Conservation (phyloP, 2,329 filamentous ascomycete species). For the Sphaceloma murrayae region DNA sequence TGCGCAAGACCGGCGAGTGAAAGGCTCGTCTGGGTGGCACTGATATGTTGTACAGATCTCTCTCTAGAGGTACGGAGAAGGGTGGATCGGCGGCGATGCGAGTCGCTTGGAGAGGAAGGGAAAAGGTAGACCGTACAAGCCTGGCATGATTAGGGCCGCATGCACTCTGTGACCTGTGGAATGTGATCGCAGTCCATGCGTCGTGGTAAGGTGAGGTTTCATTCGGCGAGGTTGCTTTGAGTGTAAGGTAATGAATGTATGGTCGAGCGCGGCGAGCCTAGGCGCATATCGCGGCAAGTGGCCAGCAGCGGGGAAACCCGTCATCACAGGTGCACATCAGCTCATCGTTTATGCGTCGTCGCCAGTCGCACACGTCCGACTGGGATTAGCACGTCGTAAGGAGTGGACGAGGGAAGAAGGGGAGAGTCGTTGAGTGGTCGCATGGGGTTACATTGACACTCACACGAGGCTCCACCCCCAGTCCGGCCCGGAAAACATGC, state of each 20-base stretch:
- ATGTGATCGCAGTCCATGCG: background rate
- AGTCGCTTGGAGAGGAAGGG: background rate
- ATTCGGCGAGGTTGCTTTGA: slow-evolving; percentile 10
- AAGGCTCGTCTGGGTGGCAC: too few relatives aligned
- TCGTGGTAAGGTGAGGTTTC: slow-evolving; percentile 10
- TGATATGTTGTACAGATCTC: slow-evolving; percentile 4
- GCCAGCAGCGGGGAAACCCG: background rate
- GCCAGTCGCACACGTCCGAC: background rate
- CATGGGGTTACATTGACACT: too few relatives aligned
- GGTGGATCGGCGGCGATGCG: background rate
- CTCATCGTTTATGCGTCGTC: too few relatives aligned
- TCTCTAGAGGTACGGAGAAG: background rate
- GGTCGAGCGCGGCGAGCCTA: too few relatives aligned
- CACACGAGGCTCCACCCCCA: too few relatives aligned
- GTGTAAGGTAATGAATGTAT: too few relatives aligned
- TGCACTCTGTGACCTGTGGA: background rate
- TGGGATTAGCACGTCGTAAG: background rate
- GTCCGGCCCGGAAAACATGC: too few relatives aligned
- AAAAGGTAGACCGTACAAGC: background rate
- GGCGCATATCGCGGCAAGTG: too few relatives aligned
- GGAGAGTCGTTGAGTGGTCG: too few relatives aligned
- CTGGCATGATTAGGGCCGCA: background rate
- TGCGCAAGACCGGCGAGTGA: too few relatives aligned
- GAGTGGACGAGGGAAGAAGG: too few relatives aligned
- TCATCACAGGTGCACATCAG: too few relatives aligned